phyloP scores from a whole-genome alignment of 2,329 filamentous ascomycete species.

The Delphinella strobiligena region DNA sequence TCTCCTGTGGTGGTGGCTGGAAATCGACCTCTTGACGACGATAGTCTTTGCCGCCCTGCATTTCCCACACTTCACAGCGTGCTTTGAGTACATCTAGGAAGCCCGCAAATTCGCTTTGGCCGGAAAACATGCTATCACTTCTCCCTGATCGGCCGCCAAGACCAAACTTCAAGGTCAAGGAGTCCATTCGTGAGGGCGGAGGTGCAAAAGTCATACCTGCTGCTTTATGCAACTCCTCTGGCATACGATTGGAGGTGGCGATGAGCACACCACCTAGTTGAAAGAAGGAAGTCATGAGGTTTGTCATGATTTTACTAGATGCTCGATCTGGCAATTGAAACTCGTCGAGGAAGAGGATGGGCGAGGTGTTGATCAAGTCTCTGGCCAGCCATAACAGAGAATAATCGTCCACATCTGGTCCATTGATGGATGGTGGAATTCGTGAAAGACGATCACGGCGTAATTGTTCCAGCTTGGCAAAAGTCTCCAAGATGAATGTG shows the following conservation, averaged over 20 bases:
- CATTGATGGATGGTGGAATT: slow-evolving; percentile 1
- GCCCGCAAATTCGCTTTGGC: slow-evolving; percentile 59
- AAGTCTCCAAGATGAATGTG: slow-evolving; percentile 70
- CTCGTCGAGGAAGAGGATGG: slow-evolving; percentile 70
- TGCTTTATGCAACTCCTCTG: slow-evolving; percentile 67
- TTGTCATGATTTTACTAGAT: slow-evolving; percentile 66
- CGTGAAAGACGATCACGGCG: slow-evolving; percentile 29
- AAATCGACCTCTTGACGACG: slow-evolving; percentile 43
- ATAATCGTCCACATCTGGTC: slow-evolving; percentile 41
- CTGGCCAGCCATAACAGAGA: slow-evolving; percentile 63
- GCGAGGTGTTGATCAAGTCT: slow-evolving; percentile 61
- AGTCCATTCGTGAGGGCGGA: slow-evolving; percentile 38
- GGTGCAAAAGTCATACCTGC: slow-evolving; percentile 56
- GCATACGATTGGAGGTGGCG: slow-evolving; percentile 73
- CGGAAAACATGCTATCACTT: slow-evolving; percentile 42
- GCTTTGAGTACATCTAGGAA: slow-evolving; percentile 68
- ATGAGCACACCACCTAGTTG: slow-evolving; percentile 70
- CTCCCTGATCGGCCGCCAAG: slow-evolving; percentile 16
- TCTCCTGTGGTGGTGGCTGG: slow-evolving; percentile 13
- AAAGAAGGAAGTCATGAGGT: slow-evolving; percentile 69
- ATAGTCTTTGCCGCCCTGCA: slow-evolving; percentile 62
- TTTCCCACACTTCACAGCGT: slow-evolving; percentile 73
- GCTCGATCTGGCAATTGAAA: slow-evolving; percentile 73
- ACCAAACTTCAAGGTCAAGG: slow-evolving; percentile 39
- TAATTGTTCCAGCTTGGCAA: slow-evolving; percentile 59